Conservation (phyloP, 2,329 filamentous ascomycete genomes). For the Rhynchosporium secalis region DNA sequence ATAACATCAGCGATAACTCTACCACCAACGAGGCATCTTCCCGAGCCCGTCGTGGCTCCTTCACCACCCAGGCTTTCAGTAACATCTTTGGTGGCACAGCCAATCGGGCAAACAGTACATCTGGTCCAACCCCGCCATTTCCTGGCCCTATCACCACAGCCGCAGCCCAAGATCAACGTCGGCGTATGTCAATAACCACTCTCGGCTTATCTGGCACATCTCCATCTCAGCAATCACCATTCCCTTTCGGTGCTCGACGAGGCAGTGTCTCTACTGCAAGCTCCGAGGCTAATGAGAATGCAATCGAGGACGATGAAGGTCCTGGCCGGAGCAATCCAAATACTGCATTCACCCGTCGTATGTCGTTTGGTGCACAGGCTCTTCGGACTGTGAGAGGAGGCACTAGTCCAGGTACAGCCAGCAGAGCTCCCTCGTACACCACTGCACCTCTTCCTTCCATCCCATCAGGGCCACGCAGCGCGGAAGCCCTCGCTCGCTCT, state of each 20-base stretch:
- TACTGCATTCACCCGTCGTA: conserved; percentile 77
- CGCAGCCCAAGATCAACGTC: conserved; percentile 57
- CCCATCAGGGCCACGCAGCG: conserved; percentile 32
- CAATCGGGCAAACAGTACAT: conserved; percentile 49
- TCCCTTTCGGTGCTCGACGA: conserved; percentile 57
- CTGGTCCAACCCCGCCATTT: conserved; percentile 48
- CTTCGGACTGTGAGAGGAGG: conserved; percentile 41
- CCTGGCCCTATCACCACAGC: conserved; percentile 50
- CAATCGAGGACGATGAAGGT: conserved; percentile 66
- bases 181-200: conserved; percentile 73
- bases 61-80: conserved; percentile 44
- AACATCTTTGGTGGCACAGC: conserved; percentile 48
- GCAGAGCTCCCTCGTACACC: conserved; percentile 39
- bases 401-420: conserved; percentile 36
- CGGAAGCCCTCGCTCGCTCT: conserved; percentile 15
- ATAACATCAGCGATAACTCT: conserved; percentile 42
- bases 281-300: conserved; percentile 67
- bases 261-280: conserved; percentile 69
- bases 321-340: conserved; percentile 59
- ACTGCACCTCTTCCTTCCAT: conserved; percentile 35
- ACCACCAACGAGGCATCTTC: conserved; percentile 43
- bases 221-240: conserved; percentile 54
- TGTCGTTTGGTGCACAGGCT: conserved; percentile 87
- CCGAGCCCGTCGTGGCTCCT: conserved; percentile 47
- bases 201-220: conserved; percentile 72